These are phyloP conservation scores for Aspergillus sp. DNA, from an alignment of 2,329 filamentous ascomycete species.

Conservation along the genomic window DNA sequence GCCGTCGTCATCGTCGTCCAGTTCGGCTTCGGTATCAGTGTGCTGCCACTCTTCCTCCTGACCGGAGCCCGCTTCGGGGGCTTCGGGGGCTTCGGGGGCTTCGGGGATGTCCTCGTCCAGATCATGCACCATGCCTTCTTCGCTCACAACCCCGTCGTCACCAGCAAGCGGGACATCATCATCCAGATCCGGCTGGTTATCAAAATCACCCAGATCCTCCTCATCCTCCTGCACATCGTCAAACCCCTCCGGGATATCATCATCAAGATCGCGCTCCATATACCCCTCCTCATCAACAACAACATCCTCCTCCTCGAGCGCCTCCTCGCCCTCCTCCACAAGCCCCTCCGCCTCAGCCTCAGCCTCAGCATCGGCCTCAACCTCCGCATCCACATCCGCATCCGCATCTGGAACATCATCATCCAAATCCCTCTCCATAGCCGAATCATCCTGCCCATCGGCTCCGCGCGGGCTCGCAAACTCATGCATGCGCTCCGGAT, in stretches of 20 bases:
- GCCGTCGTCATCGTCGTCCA: constrained; percentile 35
- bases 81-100: too few relatives aligned
- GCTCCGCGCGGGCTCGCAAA: constrained; percentile 28
- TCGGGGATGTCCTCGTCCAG: constrained; percentile 65
- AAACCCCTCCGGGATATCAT: constrained; percentile 60
- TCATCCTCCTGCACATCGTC: constrained; percentile 35
- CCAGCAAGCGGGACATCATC: constrained; percentile 54
- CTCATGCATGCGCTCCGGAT: constrained; percentile 28
- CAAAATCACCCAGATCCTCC: constrained; percentile 36
- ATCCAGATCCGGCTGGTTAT: constrained; percentile 41
- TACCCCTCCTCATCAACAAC: constrained; percentile 42
- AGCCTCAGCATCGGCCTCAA: too few relatives aligned
- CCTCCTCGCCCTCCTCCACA: too few relatives aligned
- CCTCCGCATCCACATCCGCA: constrained; percentile 25
- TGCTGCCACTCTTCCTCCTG: constrained; percentile 62
- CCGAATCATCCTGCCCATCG: constrained; percentile 30
- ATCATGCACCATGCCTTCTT: constrained; percentile 54
- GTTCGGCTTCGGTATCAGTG: constrained; percentile 63
- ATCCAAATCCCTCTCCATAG: constrained; percentile 36
- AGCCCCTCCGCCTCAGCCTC: constrained; percentile 39
- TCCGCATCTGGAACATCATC: constrained; percentile 39
- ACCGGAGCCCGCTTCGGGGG: constrained; percentile 31
- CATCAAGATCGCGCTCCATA: constrained; percentile 58
- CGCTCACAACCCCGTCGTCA: constrained; percentile 42
- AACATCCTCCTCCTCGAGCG: constrained; percentile 44